phyloP scores from a whole-genome alignment of 1,284 basidiomycete species.

The Volvariella surrecta region DNA sequence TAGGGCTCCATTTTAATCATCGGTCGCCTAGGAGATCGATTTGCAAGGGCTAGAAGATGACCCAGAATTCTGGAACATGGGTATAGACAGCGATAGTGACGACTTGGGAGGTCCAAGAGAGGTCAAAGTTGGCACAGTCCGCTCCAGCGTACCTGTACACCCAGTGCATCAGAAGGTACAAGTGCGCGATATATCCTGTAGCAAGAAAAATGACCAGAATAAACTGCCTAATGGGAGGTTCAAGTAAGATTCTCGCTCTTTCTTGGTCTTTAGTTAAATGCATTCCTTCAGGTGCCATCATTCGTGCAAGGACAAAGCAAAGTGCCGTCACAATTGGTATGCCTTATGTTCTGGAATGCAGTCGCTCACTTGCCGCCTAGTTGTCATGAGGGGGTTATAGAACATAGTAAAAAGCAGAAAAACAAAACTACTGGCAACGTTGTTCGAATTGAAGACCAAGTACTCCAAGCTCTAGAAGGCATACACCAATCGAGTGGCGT shows the following conservation, averaged over 20 bases:
- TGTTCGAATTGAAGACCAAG: not conserved
- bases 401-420: conserved; percentile 32
- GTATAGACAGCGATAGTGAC: conserved; percentile 20
- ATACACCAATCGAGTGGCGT: conserved; percentile 3
- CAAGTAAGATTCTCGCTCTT: too few species aligned
- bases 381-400: conserved; percentile 59
- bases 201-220: too few species aligned
- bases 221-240: too few species aligned
- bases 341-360: conserved; percentile 9
- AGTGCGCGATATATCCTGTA: conserved; percentile 29
- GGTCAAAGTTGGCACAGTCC: too few species aligned
- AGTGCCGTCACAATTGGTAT: conserved; percentile 70
- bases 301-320: conserved; percentile 66
- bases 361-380: conserved; percentile 24
- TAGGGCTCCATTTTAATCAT: not conserved
- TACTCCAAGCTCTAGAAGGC: conserved; percentile 1
- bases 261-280: conserved; percentile 11
- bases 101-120: too few species aligned
- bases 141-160: too few species aligned
- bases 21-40: conserved; percentile 44
- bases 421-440: not conserved
- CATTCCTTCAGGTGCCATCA: conserved; percentile 57
- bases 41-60: conserved; percentile 57
- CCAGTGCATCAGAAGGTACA: conserved; percentile 18
- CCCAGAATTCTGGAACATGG: conserved; percentile 57